Evolutionary conservation across 164 flowering plant species (phyloP).

Genomic region (Dillenia turbinata): DNA sequence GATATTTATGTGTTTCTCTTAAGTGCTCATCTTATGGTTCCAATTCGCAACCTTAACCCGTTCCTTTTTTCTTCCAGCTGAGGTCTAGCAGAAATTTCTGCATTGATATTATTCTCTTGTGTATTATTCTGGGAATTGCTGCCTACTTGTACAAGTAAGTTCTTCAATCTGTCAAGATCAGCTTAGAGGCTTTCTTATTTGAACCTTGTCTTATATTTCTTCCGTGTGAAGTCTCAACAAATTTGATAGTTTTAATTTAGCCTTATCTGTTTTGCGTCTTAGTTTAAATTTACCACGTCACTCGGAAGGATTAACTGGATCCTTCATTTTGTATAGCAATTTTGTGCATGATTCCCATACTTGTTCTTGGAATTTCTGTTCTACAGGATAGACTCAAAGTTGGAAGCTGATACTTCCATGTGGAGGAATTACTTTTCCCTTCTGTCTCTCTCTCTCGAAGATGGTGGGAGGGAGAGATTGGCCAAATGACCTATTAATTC

Average conservation of each 20-base stretch:
- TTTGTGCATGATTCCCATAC: background rate
- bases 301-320: too few relatives aligned
- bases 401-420: too few relatives aligned
- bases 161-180: background rate
- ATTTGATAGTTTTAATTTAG: background rate
- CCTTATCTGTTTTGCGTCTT: background rate
- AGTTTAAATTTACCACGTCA: too few relatives aligned
- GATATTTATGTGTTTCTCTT: conserved; percentile 1
- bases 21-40: background rate
- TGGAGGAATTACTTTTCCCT: too few relatives aligned
- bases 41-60: background rate
- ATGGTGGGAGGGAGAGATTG: too few relatives aligned
- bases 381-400: too few relatives aligned
- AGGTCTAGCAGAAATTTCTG: conserved; percentile 95
- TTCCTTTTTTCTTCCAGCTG: conserved; percentile 50
- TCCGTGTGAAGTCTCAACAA: too few relatives aligned
- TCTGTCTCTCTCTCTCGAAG: too few relatives aligned
- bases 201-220: background rate
- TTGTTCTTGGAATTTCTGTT: too few relatives aligned
- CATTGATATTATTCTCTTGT: conserved; percentile 80
- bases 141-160: conserved; percentile 96
- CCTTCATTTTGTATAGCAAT: background rate
- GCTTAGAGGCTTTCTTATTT: background rate
- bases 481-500: too few relatives aligned
- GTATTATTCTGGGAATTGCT: conserved; percentile 87